Evolutionary conservation across 2,329 filamentous ascomycete species (phyloP), one percentile per base, ranked within the genome.

Genomic region (Botryotinia narcissicola): DNA sequence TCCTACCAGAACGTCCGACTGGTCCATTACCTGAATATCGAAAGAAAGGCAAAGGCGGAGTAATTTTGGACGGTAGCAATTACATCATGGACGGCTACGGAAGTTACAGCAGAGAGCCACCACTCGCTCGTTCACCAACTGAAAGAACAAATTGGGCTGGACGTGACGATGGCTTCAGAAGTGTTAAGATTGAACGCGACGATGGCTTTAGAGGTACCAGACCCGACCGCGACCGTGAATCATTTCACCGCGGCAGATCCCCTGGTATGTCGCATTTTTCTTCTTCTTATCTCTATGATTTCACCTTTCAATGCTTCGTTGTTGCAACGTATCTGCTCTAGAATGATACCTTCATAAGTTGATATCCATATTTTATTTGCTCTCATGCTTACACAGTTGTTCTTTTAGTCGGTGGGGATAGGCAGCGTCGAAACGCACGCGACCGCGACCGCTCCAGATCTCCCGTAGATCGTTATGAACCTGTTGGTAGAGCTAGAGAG

Each of bases 381-480:
- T 40, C 44, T 59, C 51, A n/a, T 63, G 37, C 72, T 73, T 63
- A 73, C 66, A 44, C 63, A 25, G 51, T 51, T 44, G 9, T 70
- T 59, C 18, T 73, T 74, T 68, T 76, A 90, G 89, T 86, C 67
- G 85, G 84, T 75, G 66, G 25, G 32, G 89, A 91, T 29, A 86
- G 89, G 72, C 80, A 76, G 70, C 85, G 88, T 74, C 82, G 84
- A 74, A 82, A 82, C 68, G 37, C 51, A 37, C 91, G 90, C 59
- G 85, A 86, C 70, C 86, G 91, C 76, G 94, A 92, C 46, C 90
- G 93, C 72, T 95, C 93, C 0, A 93, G 92, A 4, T 69, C 75
- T 32, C 85, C 88, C 22, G 89, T 94, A 74, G 93, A 95, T 79
- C 87, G 93, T 73, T 95, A 95, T 80, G 92, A 95, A 79, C 92